Conservation (phyloP, 2,329 filamentous ascomycete species). For the Cercospora nicotianae region DNA sequence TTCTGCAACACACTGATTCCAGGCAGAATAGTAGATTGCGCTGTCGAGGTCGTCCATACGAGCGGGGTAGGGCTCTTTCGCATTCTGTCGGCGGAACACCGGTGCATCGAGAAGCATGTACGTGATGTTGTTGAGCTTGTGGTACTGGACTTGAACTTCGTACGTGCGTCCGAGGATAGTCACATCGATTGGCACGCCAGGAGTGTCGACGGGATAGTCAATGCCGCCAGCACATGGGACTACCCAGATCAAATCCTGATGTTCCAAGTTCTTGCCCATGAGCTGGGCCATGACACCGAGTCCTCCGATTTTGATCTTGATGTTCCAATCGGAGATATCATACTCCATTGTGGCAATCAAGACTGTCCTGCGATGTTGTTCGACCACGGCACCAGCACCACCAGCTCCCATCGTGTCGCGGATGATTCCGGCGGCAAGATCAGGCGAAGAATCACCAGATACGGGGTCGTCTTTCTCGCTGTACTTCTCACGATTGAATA, state of each 20-base stretch:
- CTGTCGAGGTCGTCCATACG: constrained; percentile 69
- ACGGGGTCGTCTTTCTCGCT: constrained; percentile 30
- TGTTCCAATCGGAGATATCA: constrained; percentile 68
- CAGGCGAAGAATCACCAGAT: constrained; percentile 16
- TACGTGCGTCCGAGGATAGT: constrained; percentile 62
- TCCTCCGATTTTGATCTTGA: constrained; percentile 71
- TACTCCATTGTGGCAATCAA: constrained; percentile 72
- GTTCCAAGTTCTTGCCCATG: constrained; percentile 65
- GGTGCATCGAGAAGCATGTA: constrained; percentile 67
- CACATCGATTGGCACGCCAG: constrained; percentile 62
- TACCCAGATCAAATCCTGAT: constrained; percentile 63
- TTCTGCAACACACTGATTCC: constrained; percentile 69
- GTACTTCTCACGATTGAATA: constrained; percentile 29
- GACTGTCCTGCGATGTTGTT: constrained; percentile 51
- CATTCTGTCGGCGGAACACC: constrained; percentile 64
- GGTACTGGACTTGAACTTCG: constrained; percentile 64
- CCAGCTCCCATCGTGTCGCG: constrained; percentile 30
- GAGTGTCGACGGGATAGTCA: constrained; percentile 61
- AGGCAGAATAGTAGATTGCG: constrained; percentile 68
- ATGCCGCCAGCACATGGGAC: constrained; percentile 59
- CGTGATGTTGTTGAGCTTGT: constrained; percentile 64
- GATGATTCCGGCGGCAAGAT: constrained; percentile 28
- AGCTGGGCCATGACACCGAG: constrained; percentile 69
- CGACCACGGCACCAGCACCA: constrained; percentile 30
- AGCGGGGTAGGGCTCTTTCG: constrained; percentile 63